phyloP scores from a whole-genome alignment of 169 alveolate species.

The Eimeria necatrix region DNA sequence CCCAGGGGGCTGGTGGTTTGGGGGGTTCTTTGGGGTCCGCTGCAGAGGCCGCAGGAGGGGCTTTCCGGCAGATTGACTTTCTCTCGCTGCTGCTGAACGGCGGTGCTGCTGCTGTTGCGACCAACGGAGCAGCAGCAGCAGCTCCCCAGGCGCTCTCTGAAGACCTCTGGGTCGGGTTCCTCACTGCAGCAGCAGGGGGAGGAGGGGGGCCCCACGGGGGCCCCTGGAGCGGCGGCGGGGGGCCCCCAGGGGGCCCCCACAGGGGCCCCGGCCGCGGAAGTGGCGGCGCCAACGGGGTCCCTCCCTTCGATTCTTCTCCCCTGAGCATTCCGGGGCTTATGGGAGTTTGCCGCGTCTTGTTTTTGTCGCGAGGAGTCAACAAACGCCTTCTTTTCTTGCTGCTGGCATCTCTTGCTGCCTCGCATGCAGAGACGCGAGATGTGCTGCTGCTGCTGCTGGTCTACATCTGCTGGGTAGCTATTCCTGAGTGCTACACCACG shows the following conservation, averaged over 20 bases:
- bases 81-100: constrained; percentile 22
- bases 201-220: constrained; percentile 21
- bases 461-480: constrained; percentile 76
- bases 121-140: background rate
- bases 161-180: constrained; percentile 45
- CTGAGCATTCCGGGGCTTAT: constrained; percentile 54
- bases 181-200: constrained; percentile 25
- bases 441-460: constrained; percentile 75
- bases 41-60: constrained; percentile 11
- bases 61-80: background rate
- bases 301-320: constrained; percentile 38
- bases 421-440: constrained; percentile 76
- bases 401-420: constrained; percentile 53
- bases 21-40: background rate
- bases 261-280: background rate
- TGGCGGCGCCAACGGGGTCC: constrained; percentile 18
- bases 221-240: constrained; percentile 38
- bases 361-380: constrained; percentile 43
- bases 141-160: background rate
- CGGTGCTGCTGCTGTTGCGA: background rate
- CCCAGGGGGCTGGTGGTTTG: constrained; percentile 10
- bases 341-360: constrained; percentile 77
- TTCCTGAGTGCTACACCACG: constrained; percentile 44
- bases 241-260: constrained; percentile 58
- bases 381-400: constrained; percentile 43